A percentile compares a stretch with the other conserved stretches of the same genome.
Evolutionary conservation across 1,284 basidiomycete genomes (phyloP).

Genomic region (Kalmanozyma brasiliensis): DNA sequence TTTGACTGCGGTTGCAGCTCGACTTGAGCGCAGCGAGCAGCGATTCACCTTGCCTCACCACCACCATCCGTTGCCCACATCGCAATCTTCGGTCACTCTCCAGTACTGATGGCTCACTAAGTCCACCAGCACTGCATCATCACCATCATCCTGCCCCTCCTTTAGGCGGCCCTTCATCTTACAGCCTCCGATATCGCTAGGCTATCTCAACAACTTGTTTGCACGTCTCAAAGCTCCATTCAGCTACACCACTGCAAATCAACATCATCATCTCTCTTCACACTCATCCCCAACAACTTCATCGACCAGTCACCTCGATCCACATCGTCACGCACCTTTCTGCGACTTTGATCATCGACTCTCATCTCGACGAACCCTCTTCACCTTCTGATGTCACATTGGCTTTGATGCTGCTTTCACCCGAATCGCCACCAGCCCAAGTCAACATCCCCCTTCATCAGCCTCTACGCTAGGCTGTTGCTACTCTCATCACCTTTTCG

Average conservation of each 20-base stretch:
- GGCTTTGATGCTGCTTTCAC: constrained; percentile 38
- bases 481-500: constrained; percentile 4
- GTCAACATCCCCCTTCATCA: constrained; percentile 10
- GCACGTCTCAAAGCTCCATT: constrained; percentile 18
- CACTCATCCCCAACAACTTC: constrained; percentile 1
- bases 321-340: constrained; percentile 1
- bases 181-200: constrained; percentile 57
- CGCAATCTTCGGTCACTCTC: constrained; percentile 14
- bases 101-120: constrained; percentile 19
- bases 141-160: constrained; percentile 18
- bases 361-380: not conserved
- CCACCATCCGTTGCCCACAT: constrained; percentile 19
- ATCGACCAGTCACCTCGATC: constrained; percentile 3
- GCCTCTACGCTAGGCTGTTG: constrained; percentile 17
- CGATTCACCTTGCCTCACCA: constrained; percentile 12
- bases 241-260: constrained; percentile 15
- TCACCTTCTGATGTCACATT: constrained; percentile 8
- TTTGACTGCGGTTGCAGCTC: not conserved
- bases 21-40: too few relatives aligned
- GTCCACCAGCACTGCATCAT: not conserved
- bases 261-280: constrained; percentile 5
- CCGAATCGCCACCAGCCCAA: constrained; percentile 20
- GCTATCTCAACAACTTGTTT: constrained; percentile 13
- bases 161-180: constrained; percentile 8
- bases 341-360: constrained; percentile 5